Conservation (phyloP, 2,329 filamentous ascomycete species). For the Ceratocystis cacaofunesta region DNA sequence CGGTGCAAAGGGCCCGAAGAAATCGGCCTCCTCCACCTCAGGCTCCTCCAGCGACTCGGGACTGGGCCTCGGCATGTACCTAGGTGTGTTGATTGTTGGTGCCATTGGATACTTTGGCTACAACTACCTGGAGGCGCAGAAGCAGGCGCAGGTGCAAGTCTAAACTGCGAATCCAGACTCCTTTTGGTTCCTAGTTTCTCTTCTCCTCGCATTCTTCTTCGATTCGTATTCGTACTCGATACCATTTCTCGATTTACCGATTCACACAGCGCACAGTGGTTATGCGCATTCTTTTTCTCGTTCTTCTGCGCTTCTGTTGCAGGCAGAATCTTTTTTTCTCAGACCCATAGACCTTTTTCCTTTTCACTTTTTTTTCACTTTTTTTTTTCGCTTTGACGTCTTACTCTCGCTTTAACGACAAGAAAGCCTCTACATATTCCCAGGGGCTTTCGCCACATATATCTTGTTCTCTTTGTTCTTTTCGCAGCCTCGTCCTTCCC, state of each 20-base stretch:
- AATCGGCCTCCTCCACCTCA: conserved; percentile 34
- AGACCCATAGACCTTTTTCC: neutral
- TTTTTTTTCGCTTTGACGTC: neutral
- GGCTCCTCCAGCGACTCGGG: conserved; percentile 38
- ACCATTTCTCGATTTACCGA: too few relatives aligned
- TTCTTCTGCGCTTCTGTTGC: neutral
- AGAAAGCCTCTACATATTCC: too few relatives aligned
- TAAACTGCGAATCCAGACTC: conserved; percentile 3
- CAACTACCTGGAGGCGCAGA: conserved; percentile 59
- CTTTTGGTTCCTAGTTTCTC: neutral
- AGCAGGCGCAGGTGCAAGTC: conserved; percentile 23
- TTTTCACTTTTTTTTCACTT: neutral
- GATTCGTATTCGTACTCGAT: too few relatives aligned
- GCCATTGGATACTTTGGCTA: conserved; percentile 65
- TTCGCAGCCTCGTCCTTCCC: too few relatives aligned
- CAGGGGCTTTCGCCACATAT: too few relatives aligned
- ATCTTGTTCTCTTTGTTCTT: too few relatives aligned
- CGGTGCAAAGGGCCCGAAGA: conserved; percentile 63
- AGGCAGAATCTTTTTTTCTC: neutral
- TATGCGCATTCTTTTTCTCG: too few relatives aligned
- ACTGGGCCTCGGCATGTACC: conserved; percentile 68
- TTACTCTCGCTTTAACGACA: neutral
- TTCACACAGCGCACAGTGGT: too few relatives aligned
- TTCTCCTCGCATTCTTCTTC: conserved; percentile 2
- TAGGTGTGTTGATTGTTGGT: conserved; percentile 62